Evolutionary conservation across 805 yeast genomes (phyloP).

Genomic region (Zygosaccharomyces bisporus): DNA sequence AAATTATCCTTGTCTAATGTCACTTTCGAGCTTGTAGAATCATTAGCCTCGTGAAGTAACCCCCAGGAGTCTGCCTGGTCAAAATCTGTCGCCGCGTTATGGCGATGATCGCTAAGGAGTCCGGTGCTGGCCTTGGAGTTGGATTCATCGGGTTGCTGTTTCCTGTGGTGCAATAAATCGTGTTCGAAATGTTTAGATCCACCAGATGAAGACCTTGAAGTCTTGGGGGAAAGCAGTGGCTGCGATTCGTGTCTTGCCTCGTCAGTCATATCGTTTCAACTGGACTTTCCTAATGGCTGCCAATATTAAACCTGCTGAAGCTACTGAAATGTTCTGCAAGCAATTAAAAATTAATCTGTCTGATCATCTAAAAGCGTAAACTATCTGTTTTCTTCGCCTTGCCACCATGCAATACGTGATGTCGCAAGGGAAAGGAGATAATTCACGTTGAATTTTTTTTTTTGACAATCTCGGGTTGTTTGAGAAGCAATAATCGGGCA

Average conservation of each 20-base stretch:
- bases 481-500: background rate
- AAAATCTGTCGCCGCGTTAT: slow-evolving; percentile 25
- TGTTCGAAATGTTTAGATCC: slow-evolving; percentile 9
- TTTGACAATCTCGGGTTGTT: background rate
- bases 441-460: background rate
- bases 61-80: slow-evolving; percentile 36
- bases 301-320: background rate
- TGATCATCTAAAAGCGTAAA: slow-evolving; percentile 4
- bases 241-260: slow-evolving; percentile 4
- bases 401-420: background rate
- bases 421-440: background rate
- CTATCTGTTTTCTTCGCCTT: background rate
- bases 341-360: background rate
- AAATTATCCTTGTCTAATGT: slow-evolving; percentile 18
- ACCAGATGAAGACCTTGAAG: slow-evolving; percentile 12
- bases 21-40: slow-evolving; percentile 10
- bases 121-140: slow-evolving; percentile 2
- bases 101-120: slow-evolving; percentile 7
- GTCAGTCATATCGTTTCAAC: slow-evolving; percentile 1
- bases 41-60: slow-evolving; percentile 31
- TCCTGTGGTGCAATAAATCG: slow-evolving; percentile 4
- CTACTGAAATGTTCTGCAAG: background rate
- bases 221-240: slow-evolving; percentile 16
- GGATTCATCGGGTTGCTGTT: background rate
- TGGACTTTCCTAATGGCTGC: background rate